Percentiles rank a stretch among this genome's conserved stretches.
Evolutionary conservation across 257 asterid species (phyloP).

Genomic region (Capsicum chinense): DNA sequence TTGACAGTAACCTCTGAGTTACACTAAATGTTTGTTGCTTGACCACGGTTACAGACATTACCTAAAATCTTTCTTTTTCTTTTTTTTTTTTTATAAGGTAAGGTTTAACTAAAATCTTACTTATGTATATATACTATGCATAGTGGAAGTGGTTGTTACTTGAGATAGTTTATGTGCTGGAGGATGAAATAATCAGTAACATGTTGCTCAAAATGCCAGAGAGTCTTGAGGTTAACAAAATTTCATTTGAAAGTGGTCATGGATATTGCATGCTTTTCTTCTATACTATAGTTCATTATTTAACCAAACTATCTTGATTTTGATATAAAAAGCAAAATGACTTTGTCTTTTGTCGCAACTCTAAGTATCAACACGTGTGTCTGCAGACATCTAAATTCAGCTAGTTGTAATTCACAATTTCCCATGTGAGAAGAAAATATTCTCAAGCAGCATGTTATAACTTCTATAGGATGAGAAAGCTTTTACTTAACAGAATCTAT

Average conservation of each 20-base stretch:
- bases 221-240: background rate
- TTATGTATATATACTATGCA: background rate
- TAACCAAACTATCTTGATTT: conserved; percentile 11
- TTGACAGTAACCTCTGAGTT: background rate
- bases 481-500: background rate
- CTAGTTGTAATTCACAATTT: conserved; percentile 12
- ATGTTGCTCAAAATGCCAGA: conserved; percentile 3
- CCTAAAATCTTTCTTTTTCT: background rate
- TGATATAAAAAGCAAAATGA: background rate
- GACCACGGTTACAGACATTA: background rate
- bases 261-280: background rate
- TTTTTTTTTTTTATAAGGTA: background rate
- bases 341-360: background rate
- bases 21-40: background rate
- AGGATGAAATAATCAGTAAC: background rate
- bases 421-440: background rate
- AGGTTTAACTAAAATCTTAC: background rate
- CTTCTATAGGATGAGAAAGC: background rate
- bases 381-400: background rate
- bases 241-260: background rate
- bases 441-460: background rate
- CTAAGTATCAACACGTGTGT: background rate
- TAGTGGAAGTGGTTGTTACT: background rate
- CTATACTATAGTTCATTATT: background rate
- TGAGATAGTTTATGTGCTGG: background rate